phyloP scores from a whole-genome alignment of 1,284 basidiomycete genomes.

The Ustilago nuda region DNA sequence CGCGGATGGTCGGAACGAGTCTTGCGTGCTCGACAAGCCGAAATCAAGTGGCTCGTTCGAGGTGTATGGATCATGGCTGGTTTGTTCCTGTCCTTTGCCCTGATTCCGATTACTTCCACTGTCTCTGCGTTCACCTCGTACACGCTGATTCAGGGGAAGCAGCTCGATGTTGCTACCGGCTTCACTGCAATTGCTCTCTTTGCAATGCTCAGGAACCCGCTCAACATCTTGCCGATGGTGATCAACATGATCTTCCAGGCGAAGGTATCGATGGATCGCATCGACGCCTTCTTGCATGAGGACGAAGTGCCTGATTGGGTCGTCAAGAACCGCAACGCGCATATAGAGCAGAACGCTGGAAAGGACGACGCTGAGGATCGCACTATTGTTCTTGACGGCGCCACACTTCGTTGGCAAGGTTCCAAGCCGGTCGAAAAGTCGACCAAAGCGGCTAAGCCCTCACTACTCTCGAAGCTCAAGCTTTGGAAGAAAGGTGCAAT shows the following conservation, averaged over 20 bases:
- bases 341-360: not conserved
- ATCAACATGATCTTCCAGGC: constrained; percentile 72
- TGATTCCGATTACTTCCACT: constrained; percentile 46
- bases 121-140: constrained; percentile 52
- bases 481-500: constrained; percentile 26
- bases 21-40: constrained; percentile 23
- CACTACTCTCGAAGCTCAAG: constrained; percentile 12
- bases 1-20: constrained; percentile 35
- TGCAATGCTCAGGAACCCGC: constrained; percentile 50
- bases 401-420: constrained; percentile 72
- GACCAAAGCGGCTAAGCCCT: constrained; percentile 2
- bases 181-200: constrained; percentile 61
- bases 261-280: constrained; percentile 81
- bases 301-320: constrained; percentile 82
- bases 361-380: constrained; percentile 55
- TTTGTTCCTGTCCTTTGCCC: constrained; percentile 22
- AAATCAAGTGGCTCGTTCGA: constrained; percentile 31
- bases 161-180: constrained; percentile 47
- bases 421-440: constrained; percentile 9
- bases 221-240: constrained; percentile 52
- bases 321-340: constrained; percentile 68
- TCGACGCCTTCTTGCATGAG: constrained; percentile 82
- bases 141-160: constrained; percentile 35
- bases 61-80: constrained; percentile 14
- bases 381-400: constrained; percentile 77